phyloP scores from a whole-genome alignment of 305 asterid species.

The Withania somnifera region DNA sequence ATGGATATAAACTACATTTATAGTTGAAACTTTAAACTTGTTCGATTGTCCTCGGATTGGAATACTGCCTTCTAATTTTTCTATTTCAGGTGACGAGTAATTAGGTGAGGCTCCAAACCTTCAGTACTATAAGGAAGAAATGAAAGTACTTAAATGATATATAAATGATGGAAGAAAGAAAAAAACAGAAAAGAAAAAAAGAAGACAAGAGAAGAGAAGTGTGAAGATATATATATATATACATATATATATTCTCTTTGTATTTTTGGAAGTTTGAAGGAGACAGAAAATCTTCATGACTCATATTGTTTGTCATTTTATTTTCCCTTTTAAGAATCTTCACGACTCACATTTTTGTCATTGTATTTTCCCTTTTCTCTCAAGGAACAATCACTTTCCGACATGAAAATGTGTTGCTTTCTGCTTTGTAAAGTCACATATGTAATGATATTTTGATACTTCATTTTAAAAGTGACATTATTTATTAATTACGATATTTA shows the following conservation, averaged over 20 bases:
- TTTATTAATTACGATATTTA: not conserved
- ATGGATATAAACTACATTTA: not conserved
- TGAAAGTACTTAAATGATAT: not conserved
- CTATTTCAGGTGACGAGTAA: constrained; percentile 3
- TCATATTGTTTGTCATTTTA: not conserved
- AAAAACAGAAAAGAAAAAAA: too few relatives aligned
- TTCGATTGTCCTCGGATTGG: not conserved
- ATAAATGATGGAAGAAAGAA: not conserved
- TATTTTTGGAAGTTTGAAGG: not conserved
- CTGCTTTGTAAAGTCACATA: not conserved
- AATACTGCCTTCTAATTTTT: not conserved
- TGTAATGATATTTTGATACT: not conserved
- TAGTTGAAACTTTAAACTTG: not conserved
- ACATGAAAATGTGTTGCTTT: not conserved
- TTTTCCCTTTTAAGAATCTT: not conserved
- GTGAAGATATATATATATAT: too few relatives aligned
- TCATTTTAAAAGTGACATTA: not conserved
- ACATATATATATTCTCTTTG: not conserved
- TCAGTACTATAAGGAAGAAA: not conserved
- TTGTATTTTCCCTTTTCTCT: not conserved
- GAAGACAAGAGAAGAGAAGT: not conserved
- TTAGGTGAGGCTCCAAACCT: not conserved
- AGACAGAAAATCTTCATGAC: not conserved
- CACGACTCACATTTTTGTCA: not conserved
- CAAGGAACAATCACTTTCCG: not conserved